Evolutionary conservation across 2,329 filamentous ascomycete species (phyloP).

Genomic region (Colletotrichum agaves): DNA sequence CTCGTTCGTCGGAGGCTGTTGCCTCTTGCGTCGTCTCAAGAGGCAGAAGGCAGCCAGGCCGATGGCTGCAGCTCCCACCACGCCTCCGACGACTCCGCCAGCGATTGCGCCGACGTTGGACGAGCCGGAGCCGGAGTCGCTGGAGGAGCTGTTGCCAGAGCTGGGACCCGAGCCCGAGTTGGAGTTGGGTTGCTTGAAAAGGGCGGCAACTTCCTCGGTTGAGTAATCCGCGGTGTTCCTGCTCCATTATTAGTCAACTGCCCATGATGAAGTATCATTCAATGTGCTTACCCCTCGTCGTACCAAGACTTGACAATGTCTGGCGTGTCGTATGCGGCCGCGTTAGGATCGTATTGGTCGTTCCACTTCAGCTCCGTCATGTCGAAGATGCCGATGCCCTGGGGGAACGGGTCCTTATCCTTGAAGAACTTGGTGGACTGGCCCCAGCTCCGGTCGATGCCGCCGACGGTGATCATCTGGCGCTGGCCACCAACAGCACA

Average conservation of each 20-base stretch:
- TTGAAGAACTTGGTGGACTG: constrained; percentile 14
- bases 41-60: constrained; percentile 53
- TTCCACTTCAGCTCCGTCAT: constrained; percentile 34
- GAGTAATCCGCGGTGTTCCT: constrained; percentile 31
- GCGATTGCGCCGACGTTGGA: constrained; percentile 55
- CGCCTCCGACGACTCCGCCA: constrained; percentile 59
- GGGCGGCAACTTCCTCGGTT: constrained; percentile 4
- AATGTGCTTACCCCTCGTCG: constrained; percentile 18
- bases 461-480: constrained; percentile 38
- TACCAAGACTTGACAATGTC: constrained; percentile 33
- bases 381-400: constrained; percentile 38
- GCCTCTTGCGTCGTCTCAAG: constrained; percentile 50
- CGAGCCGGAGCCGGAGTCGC: constrained; percentile 7
- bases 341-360: constrained; percentile 30
- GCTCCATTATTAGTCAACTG: background rate
- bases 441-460: constrained; percentile 1
- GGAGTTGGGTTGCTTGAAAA: constrained; percentile 20
- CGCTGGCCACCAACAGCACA: constrained; percentile 36
- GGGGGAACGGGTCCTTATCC: constrained; percentile 24
- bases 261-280: too few relatives aligned
- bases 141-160: constrained; percentile 39
- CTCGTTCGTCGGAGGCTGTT: constrained; percentile 38
- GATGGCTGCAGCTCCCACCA: constrained; percentile 54
- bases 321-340: constrained; percentile 32
- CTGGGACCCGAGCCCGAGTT: constrained; percentile 42